Evolutionary conservation across 2,329 filamentous ascomycete species (phyloP), one percentile per base, ranked within the genome.

Genomic region (Apiospora pterosperma): DNA sequence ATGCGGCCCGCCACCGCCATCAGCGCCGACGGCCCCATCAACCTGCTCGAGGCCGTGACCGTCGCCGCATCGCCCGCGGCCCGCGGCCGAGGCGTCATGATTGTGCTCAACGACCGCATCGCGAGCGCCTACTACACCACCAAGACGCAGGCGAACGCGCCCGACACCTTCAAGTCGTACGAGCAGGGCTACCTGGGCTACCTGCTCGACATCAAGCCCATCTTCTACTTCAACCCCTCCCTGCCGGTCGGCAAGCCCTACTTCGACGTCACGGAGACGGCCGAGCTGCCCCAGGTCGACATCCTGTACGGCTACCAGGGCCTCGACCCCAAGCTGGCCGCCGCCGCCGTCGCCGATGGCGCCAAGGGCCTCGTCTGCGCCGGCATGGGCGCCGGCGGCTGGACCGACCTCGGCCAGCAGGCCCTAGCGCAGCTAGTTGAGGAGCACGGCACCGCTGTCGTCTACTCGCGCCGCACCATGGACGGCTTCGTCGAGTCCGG

Each of bases 1-100:
- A 90, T 90, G 87, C 79, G 87, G 11, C 87, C 87, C 5, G 83
- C 86, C 0, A 88, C 87, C 0, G 86, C 86, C 14, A 79, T 89
- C 69, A 85, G 84, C 66, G 86, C 88, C 19, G 88, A 90, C 66
- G 88, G 88, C 0, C 86, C 86, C 19, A 81, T 86, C 71, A 90
- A 90, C 73, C 79, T 90, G 31, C 82, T 87, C 48, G 82, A 86
- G 72, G 84, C 86, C 14, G 85, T 88, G 1, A 85, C 82, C 0
- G 77, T 89, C 4, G 87, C 87, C 1, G 79, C 77, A 1, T 79
- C 76, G 36, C 74, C 79, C 1, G 73, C 75, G 2, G 84, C 83
- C 1, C 73, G 70, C 10, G 77, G 81, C 62, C 79, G 88, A 1
- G 88, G 87, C 44, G 80, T 84, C 19, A 84, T 90, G 81, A 80